Conservation (phyloP, 768 basidiomycete genomes). For the Tricholoma matsutake region DNA sequence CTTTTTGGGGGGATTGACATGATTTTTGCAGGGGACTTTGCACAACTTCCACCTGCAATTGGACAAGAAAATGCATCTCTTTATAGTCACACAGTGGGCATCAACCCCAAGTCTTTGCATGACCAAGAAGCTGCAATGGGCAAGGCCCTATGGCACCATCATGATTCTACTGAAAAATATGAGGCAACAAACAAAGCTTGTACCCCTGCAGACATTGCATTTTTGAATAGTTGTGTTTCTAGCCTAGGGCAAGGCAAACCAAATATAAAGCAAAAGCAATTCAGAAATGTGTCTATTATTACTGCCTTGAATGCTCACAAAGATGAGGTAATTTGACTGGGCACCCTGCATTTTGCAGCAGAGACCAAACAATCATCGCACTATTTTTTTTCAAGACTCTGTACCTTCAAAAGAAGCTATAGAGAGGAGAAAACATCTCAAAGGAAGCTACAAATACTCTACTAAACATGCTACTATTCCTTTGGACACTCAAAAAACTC, state of each 20-base stretch:
- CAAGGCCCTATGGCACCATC: neutral
- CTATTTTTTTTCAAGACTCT: neutral
- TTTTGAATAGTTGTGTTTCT: neutral
- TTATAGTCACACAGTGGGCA: neutral
- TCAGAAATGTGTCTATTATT: no score
- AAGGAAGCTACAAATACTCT: neutral
- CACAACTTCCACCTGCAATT: neutral
- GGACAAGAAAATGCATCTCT: neutral
- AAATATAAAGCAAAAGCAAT: neutral
- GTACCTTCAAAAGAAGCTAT: no score
- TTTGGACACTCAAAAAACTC: neutral
- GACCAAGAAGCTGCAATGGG: constrained; percentile 10
- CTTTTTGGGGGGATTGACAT: constrained; percentile 34
- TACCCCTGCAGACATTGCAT: neutral
- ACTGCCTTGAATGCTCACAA: neutral
- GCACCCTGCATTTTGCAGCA: neutral
- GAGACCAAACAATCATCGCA: neutral
- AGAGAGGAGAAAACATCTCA: no score
- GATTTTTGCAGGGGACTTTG: constrained; percentile 1
- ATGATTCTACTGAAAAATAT: no score
- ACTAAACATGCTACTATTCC: neutral
- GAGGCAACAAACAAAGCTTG: no score
- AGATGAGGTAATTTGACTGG: neutral
- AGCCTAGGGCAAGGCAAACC: neutral
- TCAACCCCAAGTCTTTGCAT: neutral